These are phyloP conservation scores for Boletus tomentosulus DNA, from an alignment of 768 basidiomycete species.

Conservation along the genomic window DNA sequence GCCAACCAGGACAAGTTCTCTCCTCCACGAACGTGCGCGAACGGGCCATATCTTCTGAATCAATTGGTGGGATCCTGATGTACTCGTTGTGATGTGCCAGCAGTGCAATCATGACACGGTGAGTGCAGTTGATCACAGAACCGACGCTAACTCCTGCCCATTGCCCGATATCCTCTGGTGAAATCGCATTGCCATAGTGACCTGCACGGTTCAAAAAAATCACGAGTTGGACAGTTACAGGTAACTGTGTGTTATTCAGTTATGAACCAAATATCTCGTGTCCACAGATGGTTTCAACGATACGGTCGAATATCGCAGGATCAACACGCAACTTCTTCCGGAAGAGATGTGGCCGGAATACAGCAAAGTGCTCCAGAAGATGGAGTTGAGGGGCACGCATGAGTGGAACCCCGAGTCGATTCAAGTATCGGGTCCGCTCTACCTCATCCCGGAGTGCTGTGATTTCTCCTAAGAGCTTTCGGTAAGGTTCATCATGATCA, in stretches of 20 bases:
- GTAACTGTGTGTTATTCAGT: slow-evolving; percentile 17
- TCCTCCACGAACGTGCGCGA: no score
- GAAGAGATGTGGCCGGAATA: slow-evolving; percentile 19
- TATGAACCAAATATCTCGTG: slow-evolving; percentile 23
- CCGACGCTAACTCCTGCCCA: slow-evolving; percentile 13
- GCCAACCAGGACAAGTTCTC: background rate
- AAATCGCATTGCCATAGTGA: slow-evolving; percentile 26
- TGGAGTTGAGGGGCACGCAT: background rate
- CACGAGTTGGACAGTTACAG: slow-evolving; percentile 27
- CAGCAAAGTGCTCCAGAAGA: slow-evolving; percentile 2
- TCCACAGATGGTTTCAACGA: slow-evolving; percentile 16
- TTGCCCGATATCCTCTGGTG: background rate
- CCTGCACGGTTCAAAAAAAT: slow-evolving; percentile 17
- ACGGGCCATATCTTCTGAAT: no score
- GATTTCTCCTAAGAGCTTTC: background rate
- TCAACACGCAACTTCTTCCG: slow-evolving; percentile 21
- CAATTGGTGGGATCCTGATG: background rate
- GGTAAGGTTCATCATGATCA: background rate
- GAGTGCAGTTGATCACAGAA: slow-evolving; percentile 5
- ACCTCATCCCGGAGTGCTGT: background rate
- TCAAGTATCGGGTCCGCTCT: background rate
- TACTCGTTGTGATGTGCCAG: background rate
- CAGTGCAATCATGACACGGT: background rate
- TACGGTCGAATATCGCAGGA: slow-evolving; percentile 23
- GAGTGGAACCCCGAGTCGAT: background rate